Percentiles rank a stretch among this genome's conserved stretches.
Evolutionary conservation across 1,139 yeast genomes (phyloP).

Genomic region (Hansenula sp.): DNA sequence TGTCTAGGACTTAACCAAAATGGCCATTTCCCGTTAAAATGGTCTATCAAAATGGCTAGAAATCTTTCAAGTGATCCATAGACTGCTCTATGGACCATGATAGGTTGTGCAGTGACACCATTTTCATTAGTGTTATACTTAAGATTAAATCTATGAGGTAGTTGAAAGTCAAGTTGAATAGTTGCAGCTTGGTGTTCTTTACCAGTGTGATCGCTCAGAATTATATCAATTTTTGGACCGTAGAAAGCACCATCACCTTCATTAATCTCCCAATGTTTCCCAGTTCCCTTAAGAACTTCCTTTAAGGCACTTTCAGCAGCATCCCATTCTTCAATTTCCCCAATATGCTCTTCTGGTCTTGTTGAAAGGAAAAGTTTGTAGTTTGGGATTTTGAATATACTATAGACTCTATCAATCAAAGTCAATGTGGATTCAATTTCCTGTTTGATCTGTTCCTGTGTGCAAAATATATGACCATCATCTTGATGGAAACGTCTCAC

Average conservation of each 20-base stretch:
- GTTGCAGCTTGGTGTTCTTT: constrained; percentile 96
- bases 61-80: constrained; percentile 94
- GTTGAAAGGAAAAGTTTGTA: constrained; percentile 81
- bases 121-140: constrained; percentile 52
- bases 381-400: constrained; percentile 62
- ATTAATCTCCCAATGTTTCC: constrained; percentile 66
- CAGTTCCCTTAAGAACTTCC: constrained; percentile 57
- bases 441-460: constrained; percentile 68
- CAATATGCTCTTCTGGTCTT: constrained; percentile 80
- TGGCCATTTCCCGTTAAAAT: constrained; percentile 95
- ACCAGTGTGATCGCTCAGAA: constrained; percentile 76
- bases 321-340: constrained; percentile 81
- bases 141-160: constrained; percentile 80
- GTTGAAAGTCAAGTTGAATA: constrained; percentile 90
- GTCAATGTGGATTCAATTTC: constrained; percentile 76
- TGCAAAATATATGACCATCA: constrained; percentile 96
- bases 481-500: constrained; percentile 98
- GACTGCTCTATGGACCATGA: constrained; percentile 92
- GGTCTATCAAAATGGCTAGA: constrained; percentile 85
- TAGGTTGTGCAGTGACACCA: constrained; percentile 58
- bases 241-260: constrained; percentile 98
- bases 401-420: constrained; percentile 73
- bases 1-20: constrained; percentile 98
- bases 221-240: constrained; percentile 92
- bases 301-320: constrained; percentile 73